Base-by-base conservation (phyloP, 2,329 filamentous ascomycete species). In the Dactylonectria macrodidyma region DNA sequence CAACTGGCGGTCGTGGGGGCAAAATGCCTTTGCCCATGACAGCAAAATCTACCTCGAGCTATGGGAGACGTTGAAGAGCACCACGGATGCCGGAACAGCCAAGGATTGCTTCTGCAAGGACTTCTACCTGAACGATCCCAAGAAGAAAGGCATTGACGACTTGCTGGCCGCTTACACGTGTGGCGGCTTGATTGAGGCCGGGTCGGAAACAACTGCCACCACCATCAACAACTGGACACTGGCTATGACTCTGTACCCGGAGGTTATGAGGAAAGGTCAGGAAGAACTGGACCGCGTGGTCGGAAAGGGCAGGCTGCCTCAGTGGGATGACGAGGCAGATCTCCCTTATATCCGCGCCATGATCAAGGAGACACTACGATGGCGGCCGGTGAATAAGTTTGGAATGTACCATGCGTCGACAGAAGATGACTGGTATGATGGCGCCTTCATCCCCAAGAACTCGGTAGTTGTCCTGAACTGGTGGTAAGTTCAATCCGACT, bases 351-450 rank as follows among this genome's bases (percentile, higher is more conserved):
- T 86, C 4, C 73, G 78, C 14, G 80, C 80, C 44, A 71, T 82
- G 14, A 77, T 84, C 56, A 84, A 85, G 56, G 84, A 87, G 72
- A 77, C 78, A 0, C 71, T 84, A 24, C 76, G 84, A 5, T 86
- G 81, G 80, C 78, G 82, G 36, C 81, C 84, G 0, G 76, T 78
- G 10, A 68, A 16, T n/a, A 70, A 70, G 33, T 60, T 66, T 34
- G 70, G 70, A 12, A 62, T 71, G 47, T 65, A 66, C 10, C 71
- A 73, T 30, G 62, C 65, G 0, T 64, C 50, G 1, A 59, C 65
- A 4, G 64, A 72, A 26, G 70, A 72, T 24, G 55, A 66, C 30
- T 66, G 61, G 59, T 73, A 72, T 8, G 61, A 64, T 4, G 68
- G 65, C 1, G 59, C 71, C 14, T 61, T 69, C 22, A 70, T 74